Evolutionary conservation across 768 basidiomycete genomes (phyloP).

Genomic region (Calocybe gangraenosa): DNA sequence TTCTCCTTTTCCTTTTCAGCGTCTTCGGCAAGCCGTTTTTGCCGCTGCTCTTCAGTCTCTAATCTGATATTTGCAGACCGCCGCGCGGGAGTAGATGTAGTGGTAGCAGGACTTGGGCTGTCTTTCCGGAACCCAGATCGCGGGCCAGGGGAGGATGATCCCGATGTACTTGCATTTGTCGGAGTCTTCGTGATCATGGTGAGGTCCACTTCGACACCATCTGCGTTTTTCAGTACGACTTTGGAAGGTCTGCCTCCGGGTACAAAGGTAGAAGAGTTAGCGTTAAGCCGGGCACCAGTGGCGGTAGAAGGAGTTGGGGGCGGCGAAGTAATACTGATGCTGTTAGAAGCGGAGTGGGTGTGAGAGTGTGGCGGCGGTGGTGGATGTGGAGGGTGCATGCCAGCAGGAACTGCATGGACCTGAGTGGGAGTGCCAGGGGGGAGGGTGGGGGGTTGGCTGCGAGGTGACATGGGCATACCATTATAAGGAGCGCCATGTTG

Average conservation of each 20-base stretch:
- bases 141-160: conserved; percentile 29
- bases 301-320: conserved; percentile 63
- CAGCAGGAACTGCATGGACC: conserved; percentile 48
- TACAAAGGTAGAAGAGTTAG: conserved; percentile 63
- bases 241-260: conserved; percentile 42
- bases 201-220: conserved; percentile 63
- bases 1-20: conserved; percentile 38
- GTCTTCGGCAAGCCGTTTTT: conserved; percentile 42
- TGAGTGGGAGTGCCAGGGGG: conserved; percentile 71
- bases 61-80: conserved; percentile 50
- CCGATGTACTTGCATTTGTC: conserved; percentile 34
- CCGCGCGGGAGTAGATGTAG: conserved; percentile 27
- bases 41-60: conserved; percentile 52
- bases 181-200: conserved; percentile 48
- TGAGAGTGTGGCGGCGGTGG: conserved; percentile 45
- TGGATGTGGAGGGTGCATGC: conserved; percentile 40
- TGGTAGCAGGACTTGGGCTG: conserved; percentile 26
- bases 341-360: conserved; percentile 41
- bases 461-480: conserved; percentile 66
- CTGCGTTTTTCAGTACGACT: conserved; percentile 57
- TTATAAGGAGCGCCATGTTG: conserved; percentile 45
- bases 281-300: conserved; percentile 49
- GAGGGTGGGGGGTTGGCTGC: conserved; percentile 49
- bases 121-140: conserved; percentile 29
- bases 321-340: conserved; percentile 54